A percentile compares a stretch with the other conserved stretches of the same genome.
Conservation (phyloP, 768 basidiomycete genomes). For the Xerocomellus amylosporus region DNA sequence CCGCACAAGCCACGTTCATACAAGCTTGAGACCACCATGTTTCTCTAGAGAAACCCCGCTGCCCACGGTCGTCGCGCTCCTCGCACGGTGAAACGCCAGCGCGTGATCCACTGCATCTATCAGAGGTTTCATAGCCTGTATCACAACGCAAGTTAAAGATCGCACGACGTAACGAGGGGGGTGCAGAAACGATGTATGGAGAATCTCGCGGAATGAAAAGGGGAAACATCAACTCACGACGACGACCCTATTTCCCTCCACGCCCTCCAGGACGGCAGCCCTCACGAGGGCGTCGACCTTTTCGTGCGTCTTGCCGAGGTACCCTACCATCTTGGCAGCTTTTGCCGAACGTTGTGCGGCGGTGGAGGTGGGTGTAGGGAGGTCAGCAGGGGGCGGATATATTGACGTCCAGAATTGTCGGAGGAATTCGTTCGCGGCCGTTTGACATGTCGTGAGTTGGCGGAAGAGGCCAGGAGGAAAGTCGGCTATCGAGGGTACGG, state of each 20-base stretch:
- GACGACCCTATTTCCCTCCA: conserved; percentile 61
- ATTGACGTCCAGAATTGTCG: conserved; percentile 93
- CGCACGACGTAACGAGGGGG: no score
- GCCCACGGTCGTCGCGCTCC: conserved; percentile 15
- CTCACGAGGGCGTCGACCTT: conserved; percentile 79
- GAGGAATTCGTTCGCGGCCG: conserved; percentile 92
- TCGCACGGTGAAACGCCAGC: conserved; percentile 53
- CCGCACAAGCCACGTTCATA: background rate
- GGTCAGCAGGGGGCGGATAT: conserved; percentile 68
- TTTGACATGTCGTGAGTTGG: conserved; percentile 87
- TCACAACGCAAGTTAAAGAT: background rate
- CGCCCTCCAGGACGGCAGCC: conserved; percentile 54
- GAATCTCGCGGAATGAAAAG: no score
- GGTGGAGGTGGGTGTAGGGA: conserved; percentile 48
- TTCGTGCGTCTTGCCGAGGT: conserved; percentile 74
- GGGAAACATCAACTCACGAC: conserved; percentile 44
- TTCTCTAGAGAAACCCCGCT: conserved; percentile 12
- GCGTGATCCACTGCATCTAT: conserved; percentile 73
- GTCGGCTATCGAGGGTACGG: conserved; percentile 48
- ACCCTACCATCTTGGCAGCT: conserved; percentile 84
- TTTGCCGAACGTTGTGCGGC: conserved; percentile 72
- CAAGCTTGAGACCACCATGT: conserved; percentile 4
- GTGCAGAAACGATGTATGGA: no score
- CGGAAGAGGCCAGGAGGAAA: conserved; percentile 76
- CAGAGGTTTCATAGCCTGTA: conserved; percentile 74